Base-by-base conservation (phyloP, 108 stramenopile genomes). In the Schizochytrium sp. region DNA sequence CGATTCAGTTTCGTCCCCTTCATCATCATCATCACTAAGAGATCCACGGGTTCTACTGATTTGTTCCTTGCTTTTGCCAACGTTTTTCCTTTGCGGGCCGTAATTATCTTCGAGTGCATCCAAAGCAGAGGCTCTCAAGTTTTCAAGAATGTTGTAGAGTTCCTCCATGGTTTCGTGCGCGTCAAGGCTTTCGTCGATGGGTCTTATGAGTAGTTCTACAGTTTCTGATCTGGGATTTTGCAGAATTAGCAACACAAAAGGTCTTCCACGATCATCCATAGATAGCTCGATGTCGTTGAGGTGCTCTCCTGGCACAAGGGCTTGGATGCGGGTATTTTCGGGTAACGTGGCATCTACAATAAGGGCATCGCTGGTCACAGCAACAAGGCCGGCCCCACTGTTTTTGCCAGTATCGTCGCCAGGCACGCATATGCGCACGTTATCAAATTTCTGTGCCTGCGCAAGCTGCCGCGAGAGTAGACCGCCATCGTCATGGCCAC, bases 161-260 rank as follows among this genome's bases (percentile, higher is more conserved):
- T 15, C 15, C 42, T 44, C 42, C 64, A 44, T 44, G 28, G 19
- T 15, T 38, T 38, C 64, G 64, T 15, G 19, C 19, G 64, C 28
- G 15, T 12, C 64, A 44, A 28, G 28, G 28, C 28, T 28, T 28
- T 28, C 28, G 28, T 28, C 28, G 28, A 28, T 28, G 28, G 28
- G 28, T 28, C 64, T 38, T 15, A 69, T 38, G 42, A 69, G 44
- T 38, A 69, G 7, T 8, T 69, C 64, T 3, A 69, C 64, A 8
- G 64, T 38, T 8, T 69, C 64, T 44, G 40, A 38, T 8, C 44
- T 38, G 5, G 64, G 64, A 2, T 44, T 15, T 15, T 69, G 64
- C 19, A 69, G 64, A 69, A 69, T 69, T 38, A 69, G 64, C 64
- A 69, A 15, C 15, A 69, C 64, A 15, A 69, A 69, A 44, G 64